Base-by-base conservation (phyloP, 805 yeast species). In the Candida hispaniensis region DNA sequence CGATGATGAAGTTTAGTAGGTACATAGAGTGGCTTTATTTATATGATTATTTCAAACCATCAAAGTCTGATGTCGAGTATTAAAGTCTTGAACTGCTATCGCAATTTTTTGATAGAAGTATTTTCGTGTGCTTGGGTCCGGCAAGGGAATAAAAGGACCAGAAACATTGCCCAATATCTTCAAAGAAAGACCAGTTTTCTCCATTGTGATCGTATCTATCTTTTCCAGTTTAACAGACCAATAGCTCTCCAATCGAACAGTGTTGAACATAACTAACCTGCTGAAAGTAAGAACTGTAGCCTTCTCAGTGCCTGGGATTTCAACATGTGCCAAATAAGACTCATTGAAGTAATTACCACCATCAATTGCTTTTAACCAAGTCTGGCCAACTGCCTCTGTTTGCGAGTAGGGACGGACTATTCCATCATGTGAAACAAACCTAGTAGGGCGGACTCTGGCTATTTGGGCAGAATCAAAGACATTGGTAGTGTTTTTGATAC, bases 301-400 rank as follows among this genome's bases (percentile, higher is more conserved):
- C 47, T 70, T 65, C 42, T 82, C 93, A 32, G 75, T 79, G 6
- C 93, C 93, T 1, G 93, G 76, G 28, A 86, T 61, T 12, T 81
- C 69, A 42, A 80, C 71, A 55, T 91, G 97, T 0, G 95, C 93
- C 38, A 91, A 60, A 49, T 91, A 91, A 13, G 62, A 60, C 47
- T 91, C 96, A 30, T 65, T 62, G 45, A 71, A 67, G 49, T 63
- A 82, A 19, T 69, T 60, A 1, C 96, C 96, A 26, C 93, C 93
- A 48, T 79, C 79, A 14, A 81, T 71, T 6, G 74, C 64, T 57
- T 82, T 86, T 42, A 91, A 63, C 91, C 96, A 82, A 49, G 67
- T 79, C 54, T 88, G 96, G 5, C 99, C 99, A 47, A 85, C 91
- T 0, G 97, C 79, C 44, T 83, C 95, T 39, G 93, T 65, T 42